Base-by-base conservation (phyloP, 257 asterid species). In the Solanum habrochaites region DNA sequence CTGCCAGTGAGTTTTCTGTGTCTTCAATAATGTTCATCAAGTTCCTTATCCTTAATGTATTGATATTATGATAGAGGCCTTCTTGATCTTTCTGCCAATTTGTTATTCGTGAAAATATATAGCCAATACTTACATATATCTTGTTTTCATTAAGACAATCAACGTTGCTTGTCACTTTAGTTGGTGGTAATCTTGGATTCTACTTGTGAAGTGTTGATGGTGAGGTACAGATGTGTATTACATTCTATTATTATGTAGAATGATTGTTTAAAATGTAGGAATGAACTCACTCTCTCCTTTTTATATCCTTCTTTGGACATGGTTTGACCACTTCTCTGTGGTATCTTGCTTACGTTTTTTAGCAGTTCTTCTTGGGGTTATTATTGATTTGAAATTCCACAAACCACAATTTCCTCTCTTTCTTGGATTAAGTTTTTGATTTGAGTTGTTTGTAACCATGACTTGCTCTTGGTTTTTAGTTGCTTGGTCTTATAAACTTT, bases 1-100 rank as follows among this genome's bases (percentile, higher is more conserved):
- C 72, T 72, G 75, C 88, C 90, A 78, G 95, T 93, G 86, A 89
- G 95, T 89, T 89, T 35, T 78, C 49, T 6, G 43, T 78, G 66
- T 78, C 81, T 81, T 81, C 52, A 31, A 25, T 45, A 40, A 8
- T 58, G 49, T 31, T 70, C 84, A 27, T 23, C 52, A 21, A 52
- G 43, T 56, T 32, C 31, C 58, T 52, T 52, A 71, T 60, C 43
- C 73, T 85, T 82, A 64, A n/a, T 75, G 35, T 75, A 32, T 81
- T 31, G 27, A 27, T 85, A 52, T 16, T 47, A 49, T 47, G 69
- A 73, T 37, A 37, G 40, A 45, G 64, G 25, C 16, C 13, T 78
- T 78, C 64, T 29, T 80, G 42, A 29, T 8, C 85, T 80, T 80
- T 62, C 18, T 80, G 25, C 15, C 69, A 49, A 29, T 80, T 47